phyloP scores from a whole-genome alignment of 208 protist genomes.

The Leishmania mexicana region DNA sequence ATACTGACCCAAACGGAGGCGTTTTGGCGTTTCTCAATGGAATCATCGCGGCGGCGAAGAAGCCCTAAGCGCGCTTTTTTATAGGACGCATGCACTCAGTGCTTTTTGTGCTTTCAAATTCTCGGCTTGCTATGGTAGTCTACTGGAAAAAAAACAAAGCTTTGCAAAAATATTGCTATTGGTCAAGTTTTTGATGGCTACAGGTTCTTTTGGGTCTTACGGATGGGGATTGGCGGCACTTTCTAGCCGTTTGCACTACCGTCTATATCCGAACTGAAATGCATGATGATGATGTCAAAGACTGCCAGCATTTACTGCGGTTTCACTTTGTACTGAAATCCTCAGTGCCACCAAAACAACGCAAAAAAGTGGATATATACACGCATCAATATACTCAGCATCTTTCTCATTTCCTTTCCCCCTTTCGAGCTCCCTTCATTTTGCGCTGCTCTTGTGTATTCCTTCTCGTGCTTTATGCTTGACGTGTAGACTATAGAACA shows the following conservation, averaged over 20 bases:
- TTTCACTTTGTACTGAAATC: background rate
- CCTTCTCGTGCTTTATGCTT: constrained; percentile 11
- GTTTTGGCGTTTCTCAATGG: constrained; percentile 58
- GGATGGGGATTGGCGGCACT: background rate
- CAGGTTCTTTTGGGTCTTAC: background rate
- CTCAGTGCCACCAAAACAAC: background rate
- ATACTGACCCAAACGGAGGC: constrained; percentile 29
- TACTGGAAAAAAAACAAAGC: constrained; percentile 1
- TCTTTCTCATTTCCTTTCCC: constrained; percentile 18
- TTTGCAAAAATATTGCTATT: background rate
- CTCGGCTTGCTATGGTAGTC: constrained; percentile 7
- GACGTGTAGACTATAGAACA: constrained; percentile 3
- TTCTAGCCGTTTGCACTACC: background rate
- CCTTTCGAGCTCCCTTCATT: background rate
- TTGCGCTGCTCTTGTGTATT: constrained; percentile 8
- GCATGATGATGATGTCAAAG: background rate
- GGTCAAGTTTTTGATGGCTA: background rate
- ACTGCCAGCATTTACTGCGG: background rate
- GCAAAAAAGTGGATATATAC: background rate
- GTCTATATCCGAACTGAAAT: background rate
- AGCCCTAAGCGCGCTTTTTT: background rate
- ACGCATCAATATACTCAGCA: background rate
- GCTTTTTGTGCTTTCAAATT: background rate
- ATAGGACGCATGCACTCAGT: background rate
- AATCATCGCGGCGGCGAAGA: constrained; percentile 40